Evolutionary conservation across 768 basidiomycete genomes (phyloP).

Genomic region (Xanthoconium stramineum): DNA sequence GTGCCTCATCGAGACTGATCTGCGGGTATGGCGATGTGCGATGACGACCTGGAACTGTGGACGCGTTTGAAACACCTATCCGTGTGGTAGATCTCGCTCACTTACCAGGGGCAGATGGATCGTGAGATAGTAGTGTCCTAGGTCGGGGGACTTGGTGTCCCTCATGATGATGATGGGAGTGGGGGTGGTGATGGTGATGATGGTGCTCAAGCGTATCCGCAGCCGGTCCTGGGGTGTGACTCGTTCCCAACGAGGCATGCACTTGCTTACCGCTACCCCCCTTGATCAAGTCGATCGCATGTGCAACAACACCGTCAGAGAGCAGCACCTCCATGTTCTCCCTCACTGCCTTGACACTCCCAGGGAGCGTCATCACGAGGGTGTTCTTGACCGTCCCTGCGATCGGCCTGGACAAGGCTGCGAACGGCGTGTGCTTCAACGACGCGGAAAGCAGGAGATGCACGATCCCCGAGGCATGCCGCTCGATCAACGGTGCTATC

Average conservation of each 20-base stretch:
- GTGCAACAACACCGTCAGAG: conserved; percentile 52
- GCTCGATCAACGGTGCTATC: conserved; percentile 60
- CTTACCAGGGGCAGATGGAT: conserved; percentile 66
- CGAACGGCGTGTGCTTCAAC: conserved; percentile 70
- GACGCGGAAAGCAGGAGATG: conserved; percentile 70
- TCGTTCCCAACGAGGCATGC: conserved; percentile 48
- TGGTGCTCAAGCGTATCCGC: conserved; percentile 26
- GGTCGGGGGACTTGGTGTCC: conserved; percentile 51
- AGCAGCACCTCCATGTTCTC: conserved; percentile 72
- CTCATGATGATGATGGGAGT: conserved; percentile 40
- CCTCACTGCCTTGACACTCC: conserved; percentile 80
- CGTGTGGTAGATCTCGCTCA: not conserved
- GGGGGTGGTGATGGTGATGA: conserved; percentile 27
- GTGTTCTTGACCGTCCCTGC: conserved; percentile 68
- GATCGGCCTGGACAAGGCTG: conserved; percentile 78
- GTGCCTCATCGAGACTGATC: conserved; percentile 62
- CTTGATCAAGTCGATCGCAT: conserved; percentile 69
- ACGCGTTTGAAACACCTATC: not conserved
- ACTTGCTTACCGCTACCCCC: conserved; percentile 64
- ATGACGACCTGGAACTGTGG: conserved; percentile 63
- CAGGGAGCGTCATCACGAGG: conserved; percentile 78
- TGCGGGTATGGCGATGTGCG: conserved; percentile 76
- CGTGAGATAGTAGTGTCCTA: conserved; percentile 59
- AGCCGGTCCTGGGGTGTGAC: conserved; percentile 15
- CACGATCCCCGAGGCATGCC: conserved; percentile 67